Evolutionary conservation across 2,329 filamentous ascomycete species (phyloP).

Genomic region (Cryphonectria carpinicola): DNA sequence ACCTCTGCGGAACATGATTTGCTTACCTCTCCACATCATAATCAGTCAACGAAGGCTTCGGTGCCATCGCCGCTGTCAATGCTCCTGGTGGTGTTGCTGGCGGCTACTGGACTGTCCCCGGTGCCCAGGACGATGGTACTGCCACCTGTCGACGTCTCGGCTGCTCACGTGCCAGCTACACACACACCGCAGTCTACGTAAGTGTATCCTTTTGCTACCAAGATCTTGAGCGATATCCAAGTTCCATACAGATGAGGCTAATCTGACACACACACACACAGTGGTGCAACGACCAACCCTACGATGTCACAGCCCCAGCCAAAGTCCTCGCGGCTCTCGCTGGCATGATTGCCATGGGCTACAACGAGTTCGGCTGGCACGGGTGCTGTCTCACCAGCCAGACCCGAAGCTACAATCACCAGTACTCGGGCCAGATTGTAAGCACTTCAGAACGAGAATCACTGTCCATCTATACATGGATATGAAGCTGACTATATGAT

Average conservation of each 20-base stretch:
- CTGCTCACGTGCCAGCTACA: neutral
- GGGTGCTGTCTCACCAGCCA: neutral
- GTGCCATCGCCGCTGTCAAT: neutral
- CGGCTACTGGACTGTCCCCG: neutral
- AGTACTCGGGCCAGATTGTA: conserved; percentile 5
- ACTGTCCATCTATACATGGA: neutral
- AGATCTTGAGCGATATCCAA: neutral
- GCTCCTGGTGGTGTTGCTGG: neutral
- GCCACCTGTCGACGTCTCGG: neutral
- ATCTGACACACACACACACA: neutral
- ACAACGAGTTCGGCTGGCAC: neutral
- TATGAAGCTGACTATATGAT: neutral
- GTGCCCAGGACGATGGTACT: neutral
- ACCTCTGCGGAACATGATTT: neutral
- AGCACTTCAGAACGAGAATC: neutral
- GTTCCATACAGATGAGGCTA: neutral
- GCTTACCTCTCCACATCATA: neutral
- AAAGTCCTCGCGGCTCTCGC: neutral
- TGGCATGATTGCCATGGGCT: conserved; percentile 1
- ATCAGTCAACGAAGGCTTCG: neutral
- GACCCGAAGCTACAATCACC: neutral
- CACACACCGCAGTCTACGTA: conserved; percentile 4
- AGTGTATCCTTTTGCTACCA: neutral
- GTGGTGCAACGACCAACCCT: conserved; percentile 5
- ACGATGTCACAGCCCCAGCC: neutral